Base-by-base conservation (phyloP, 306 rosid genomes). In the Vicia faba region DNA sequence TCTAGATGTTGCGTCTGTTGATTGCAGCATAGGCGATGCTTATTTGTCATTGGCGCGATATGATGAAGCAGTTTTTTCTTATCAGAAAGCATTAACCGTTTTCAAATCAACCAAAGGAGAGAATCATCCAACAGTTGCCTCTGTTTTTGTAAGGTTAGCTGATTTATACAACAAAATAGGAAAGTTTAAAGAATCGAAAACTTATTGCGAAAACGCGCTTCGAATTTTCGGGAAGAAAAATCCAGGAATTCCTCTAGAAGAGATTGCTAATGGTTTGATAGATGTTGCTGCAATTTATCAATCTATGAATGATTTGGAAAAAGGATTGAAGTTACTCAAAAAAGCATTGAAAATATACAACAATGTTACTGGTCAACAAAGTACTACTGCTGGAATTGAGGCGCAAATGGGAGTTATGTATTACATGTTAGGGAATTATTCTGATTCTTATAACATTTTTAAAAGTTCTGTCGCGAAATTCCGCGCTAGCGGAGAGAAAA, bases 361-460 rank as follows among this genome's bases (percentile, higher is more conserved):
- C 12, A 68, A 73, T 23, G 54, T 85, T 19, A 89, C 86, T 5
- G 91, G 92, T 59, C 96, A 84, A 68, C 95, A 85, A 66, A 84
- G 75, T 67, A 87, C 90, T 19, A 46, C 68, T 43, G 97, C 97
- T 25, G 97, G 97, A 73, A 88, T 91, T 64, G 96, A 91, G 71
- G 92, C 97, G 2, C 96, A 91, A 69, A 84, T 88, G 90, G 97
- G 96, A 19, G 92, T 86, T 46, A 77, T 86, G 86, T 86, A 79
- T 61, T 91, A 86, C 63, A 81, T 91, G 91, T 79, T 82, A 78
- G 97, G 92, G 56, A 84, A 83, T 66, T 91, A 66, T 57, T 68
- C 86, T 61, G 87, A 86, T 38, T 91, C 97, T 15, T 86, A 91
- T 66, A 74, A 74, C 73, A 79, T 78, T 25, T 84, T 91, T 66